Evolutionary conservation across 2,329 filamentous ascomycete genomes (phyloP).

Genomic region (Pseudogymnoascus sp.): DNA sequence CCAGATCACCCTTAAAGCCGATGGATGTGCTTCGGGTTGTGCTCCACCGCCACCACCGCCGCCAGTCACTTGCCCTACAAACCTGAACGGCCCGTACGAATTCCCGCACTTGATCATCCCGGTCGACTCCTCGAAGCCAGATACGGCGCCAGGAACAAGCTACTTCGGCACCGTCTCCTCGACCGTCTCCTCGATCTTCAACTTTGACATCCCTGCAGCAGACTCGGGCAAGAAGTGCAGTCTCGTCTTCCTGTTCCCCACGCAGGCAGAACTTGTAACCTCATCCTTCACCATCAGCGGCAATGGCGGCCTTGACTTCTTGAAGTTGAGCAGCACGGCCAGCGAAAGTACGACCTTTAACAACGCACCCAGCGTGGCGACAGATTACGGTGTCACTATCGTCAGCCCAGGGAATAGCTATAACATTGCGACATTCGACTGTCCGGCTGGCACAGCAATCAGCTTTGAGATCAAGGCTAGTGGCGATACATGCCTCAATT

Average conservation of each 20-base stretch:
- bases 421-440: conserved; percentile 45
- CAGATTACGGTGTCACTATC: conserved; percentile 36
- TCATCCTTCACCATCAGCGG: conserved; percentile 49
- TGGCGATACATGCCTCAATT: conserved; percentile 46
- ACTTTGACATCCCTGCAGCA: conserved; percentile 54
- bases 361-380: conserved; percentile 40
- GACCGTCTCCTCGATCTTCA: conserved; percentile 55
- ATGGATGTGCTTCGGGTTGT: conserved; percentile 27
- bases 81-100: conserved; percentile 40
- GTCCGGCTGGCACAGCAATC: conserved; percentile 45
- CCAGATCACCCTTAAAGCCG: conserved; percentile 29
- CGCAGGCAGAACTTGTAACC: conserved; percentile 47
- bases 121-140: conserved; percentile 46
- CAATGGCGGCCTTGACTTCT: conserved; percentile 46
- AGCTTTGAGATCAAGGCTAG: conserved; percentile 44
- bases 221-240: conserved; percentile 53
- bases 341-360: conserved; percentile 44
- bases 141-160: conserved; percentile 43
- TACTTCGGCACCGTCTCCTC: conserved; percentile 48
- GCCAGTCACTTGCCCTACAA: conserved; percentile 29
- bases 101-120: conserved; percentile 59
- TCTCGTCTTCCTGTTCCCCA: conserved; percentile 59
- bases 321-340: conserved; percentile 39
- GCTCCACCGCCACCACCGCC: neutral
- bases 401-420: conserved; percentile 49